phyloP scores from a whole-genome alignment of 1,284 basidiomycete genomes.

The Melampsora abietis-canadensis region DNA sequence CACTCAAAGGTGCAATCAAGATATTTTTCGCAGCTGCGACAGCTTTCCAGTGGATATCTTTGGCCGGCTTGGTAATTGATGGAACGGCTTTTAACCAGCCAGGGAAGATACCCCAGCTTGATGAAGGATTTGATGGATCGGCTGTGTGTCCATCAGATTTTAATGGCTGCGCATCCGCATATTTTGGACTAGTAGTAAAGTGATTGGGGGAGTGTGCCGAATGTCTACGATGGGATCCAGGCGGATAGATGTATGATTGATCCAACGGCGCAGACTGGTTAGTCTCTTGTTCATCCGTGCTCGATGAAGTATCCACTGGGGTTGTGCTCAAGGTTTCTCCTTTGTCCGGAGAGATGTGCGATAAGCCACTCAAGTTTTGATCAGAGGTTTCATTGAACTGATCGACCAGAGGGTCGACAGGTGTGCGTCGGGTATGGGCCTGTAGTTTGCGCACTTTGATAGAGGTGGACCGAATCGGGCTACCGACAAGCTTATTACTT shows the following conservation, averaged over 20 bases:
- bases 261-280: not conserved
- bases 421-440: not conserved
- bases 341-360: not conserved
- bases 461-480: constrained; percentile 20
- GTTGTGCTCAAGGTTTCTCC: not conserved
- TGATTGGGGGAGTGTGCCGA: constrained; percentile 9
- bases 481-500: constrained; percentile 45
- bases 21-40: not conserved
- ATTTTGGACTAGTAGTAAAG: not conserved
- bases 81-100: constrained; percentile 38
- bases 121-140: too few species aligned
- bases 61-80: constrained; percentile 5
- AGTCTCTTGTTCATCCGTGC: not conserved
- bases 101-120: constrained; percentile 22
- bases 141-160: not conserved
- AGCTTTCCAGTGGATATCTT: not conserved
- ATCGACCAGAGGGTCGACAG: not conserved
- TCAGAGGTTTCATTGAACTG: constrained; percentile 7
- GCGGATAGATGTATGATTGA: constrained; percentile 30
- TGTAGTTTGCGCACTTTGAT: constrained; percentile 16
- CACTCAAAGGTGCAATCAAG: not conserved
- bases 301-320: not conserved
- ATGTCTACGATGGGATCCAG: constrained; percentile 14
- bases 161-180: not conserved
- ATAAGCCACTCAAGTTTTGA: not conserved